Percentiles rank a stretch among this genome's conserved stretches.
phyloP scores from a whole-genome alignment of 2,329 filamentous ascomycete genomes.

The Hypoxylon sp. region DNA sequence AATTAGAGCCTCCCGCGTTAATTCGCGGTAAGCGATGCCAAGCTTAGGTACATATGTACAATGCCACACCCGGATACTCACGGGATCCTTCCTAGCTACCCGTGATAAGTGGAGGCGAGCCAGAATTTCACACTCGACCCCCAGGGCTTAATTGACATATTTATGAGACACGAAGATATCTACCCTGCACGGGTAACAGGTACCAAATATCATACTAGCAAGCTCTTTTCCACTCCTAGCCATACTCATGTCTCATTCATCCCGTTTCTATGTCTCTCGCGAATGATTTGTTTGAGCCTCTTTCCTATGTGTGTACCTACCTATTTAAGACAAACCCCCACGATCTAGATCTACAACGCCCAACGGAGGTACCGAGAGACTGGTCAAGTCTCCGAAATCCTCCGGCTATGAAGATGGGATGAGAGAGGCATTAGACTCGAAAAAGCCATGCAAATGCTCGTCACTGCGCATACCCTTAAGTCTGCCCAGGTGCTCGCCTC shows the following conservation, averaged over 20 bases:
- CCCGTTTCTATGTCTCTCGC: background rate
- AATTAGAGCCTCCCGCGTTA: slow-evolving; percentile 14
- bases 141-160: slow-evolving; percentile 5
- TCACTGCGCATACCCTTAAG: background rate
- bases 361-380: slow-evolving; percentile 24
- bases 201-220: slow-evolving; percentile 9
- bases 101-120: slow-evolving; percentile 34
- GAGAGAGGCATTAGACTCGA: slow-evolving; percentile 2
- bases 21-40: slow-evolving; percentile 23
- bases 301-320: background rate
- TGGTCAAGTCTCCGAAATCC: slow-evolving; percentile 32
- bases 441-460: slow-evolving; percentile 4
- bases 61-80: slow-evolving; percentile 19
- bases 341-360: slow-evolving; percentile 33
- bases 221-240: slow-evolving; percentile 2
- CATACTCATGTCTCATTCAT: background rate
- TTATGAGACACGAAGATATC: background rate
- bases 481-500: slow-evolving; percentile 1
- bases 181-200: background rate
- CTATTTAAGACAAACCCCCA: slow-evolving; percentile 20
- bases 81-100: slow-evolving; percentile 41
- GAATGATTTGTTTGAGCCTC: background rate
- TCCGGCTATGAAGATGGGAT: slow-evolving; percentile 22
- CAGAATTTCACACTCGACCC: slow-evolving; percentile 10
- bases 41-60: slow-evolving; percentile 8